Percentiles rank a stretch among this genome's conserved stretches.
phyloP scores from a whole-genome alignment of 805 yeast genomes.

The Pachysolen tannophilus region DNA sequence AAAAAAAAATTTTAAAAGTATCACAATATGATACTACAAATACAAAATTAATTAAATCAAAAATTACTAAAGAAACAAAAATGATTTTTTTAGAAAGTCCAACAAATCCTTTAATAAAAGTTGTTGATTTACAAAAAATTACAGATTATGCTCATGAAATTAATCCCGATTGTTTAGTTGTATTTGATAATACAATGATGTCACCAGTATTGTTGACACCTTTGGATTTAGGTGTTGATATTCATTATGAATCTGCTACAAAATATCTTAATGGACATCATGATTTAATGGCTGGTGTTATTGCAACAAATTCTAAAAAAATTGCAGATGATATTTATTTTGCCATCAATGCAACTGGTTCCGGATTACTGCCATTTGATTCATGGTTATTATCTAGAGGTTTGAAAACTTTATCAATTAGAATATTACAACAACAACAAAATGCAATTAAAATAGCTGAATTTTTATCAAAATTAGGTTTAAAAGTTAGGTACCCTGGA shows the following conservation, averaged over 20 bases:
- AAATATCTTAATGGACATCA: conserved; percentile 92
- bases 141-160: conserved; percentile 56
- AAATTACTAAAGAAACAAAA: conserved; percentile 50
- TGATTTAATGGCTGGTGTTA: conserved; percentile 92
- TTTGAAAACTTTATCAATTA: conserved; percentile 75
- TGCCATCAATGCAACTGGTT: conserved; percentile 83
- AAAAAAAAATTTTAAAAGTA: conserved; percentile 55
- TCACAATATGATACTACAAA: conserved; percentile 79
- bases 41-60: conserved; percentile 48
- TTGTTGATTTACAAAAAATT: conserved; percentile 69
- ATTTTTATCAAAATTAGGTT: conserved; percentile 59
- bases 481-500: conserved; percentile 83
- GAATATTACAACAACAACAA: conserved; percentile 82
- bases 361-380: conserved; percentile 89
- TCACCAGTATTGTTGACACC: conserved; percentile 84
- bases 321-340: conserved; percentile 65
- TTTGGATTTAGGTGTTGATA: conserved; percentile 78
- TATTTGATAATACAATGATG: conserved; percentile 96
- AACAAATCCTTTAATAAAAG: conserved; percentile 87
- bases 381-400: conserved; percentile 88
- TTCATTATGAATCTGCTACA: conserved; percentile 91
- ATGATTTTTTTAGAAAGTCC: conserved; percentile 87
- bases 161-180: conserved; percentile 64
- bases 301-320: conserved; percentile 58
- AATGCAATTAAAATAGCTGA: conserved; percentile 72